Evolutionary conservation across 441 rosid species (phyloP), one percentile per base, ranked within the genome.

Genomic region (Gossypium schwendimanii): DNA sequence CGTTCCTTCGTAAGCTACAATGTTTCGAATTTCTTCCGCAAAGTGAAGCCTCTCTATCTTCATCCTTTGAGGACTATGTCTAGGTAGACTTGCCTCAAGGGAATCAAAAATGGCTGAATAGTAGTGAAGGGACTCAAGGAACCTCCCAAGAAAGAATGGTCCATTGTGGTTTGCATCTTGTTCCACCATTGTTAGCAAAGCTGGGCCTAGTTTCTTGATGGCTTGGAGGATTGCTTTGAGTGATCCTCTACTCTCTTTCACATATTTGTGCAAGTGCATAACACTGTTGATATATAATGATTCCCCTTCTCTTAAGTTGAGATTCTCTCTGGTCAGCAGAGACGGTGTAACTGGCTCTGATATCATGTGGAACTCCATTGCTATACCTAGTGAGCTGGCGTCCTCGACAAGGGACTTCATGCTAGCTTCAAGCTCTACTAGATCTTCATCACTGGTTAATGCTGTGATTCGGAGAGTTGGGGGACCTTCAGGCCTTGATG

Each of bases 91-190:
- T 3, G 83, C 89, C 72, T 87, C 90, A 0, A 89, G 87, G 0
- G 92, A 86, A 69, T 89, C 89, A 2, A 87, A 89, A 59, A 89
- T 77, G 36, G 91, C 89, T 1, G 94, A 87, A 66, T 84, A 89
- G 75, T 86, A 87, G 28, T 86, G 91, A 31, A 89, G 92, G 33
- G 94, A 86, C 75, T 89, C 92, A 11, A 86, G 84, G 73, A 87
- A 89, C 60, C 89, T 80, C 45, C 94, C 92, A 0, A 87, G 86
- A 53, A 89, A 89, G 83, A 89, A 87, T 0, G 91, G 92, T 4
- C 94, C 91, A 41, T 87, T 88, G 65, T 88, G 94, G 80, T 84
- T 87, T 5, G 89, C 91, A 55, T 89, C 94, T 75, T 87, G 94
- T 65, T 89, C 94, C 62, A 85, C 84, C 55, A 85, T 81, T 0